Percentiles rank a stretch among this genome's conserved stretches.
phyloP scores from a whole-genome alignment of 1,284 basidiomycete species.

The Schizophyllum amplum region DNA sequence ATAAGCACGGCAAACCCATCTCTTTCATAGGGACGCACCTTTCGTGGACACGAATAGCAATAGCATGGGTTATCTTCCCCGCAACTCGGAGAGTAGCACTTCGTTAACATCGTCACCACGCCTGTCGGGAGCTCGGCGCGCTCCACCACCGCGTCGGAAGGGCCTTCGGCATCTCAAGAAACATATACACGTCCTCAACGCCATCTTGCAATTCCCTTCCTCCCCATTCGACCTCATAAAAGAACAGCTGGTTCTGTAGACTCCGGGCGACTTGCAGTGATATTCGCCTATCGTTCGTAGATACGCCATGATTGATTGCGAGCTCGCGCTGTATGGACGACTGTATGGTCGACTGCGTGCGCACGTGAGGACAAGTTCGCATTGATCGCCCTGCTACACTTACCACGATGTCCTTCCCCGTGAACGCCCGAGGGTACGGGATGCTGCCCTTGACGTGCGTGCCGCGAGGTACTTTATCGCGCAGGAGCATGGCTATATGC shows the following conservation, averaged over 20 bases:
- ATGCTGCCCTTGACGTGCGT: slow-evolving; percentile 89
- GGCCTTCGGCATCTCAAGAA: slow-evolving; percentile 82
- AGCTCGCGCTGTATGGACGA: slow-evolving; percentile 68
- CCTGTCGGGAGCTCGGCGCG: slow-evolving; percentile 80
- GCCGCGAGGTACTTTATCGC: slow-evolving; percentile 79
- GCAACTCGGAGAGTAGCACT: slow-evolving; percentile 82
- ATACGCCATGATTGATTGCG: slow-evolving; percentile 59
- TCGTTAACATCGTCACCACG: slow-evolving; percentile 72
- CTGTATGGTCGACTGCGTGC: slow-evolving; percentile 68
- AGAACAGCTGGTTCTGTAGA: slow-evolving; percentile 88
- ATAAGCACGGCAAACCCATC: background rate
- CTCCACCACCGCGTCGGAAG: slow-evolving; percentile 45
- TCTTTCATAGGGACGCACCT: slow-evolving; percentile 30
- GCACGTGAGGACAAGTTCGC: background rate
- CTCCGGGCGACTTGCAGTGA: slow-evolving; percentile 84
- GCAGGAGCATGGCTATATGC: slow-evolving; percentile 81
- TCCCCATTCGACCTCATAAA: slow-evolving; percentile 97
- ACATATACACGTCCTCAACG: slow-evolving; percentile 94
- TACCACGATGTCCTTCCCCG: slow-evolving; percentile 88
- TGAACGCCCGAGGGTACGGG: slow-evolving; percentile 82
- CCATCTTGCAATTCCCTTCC: slow-evolving; percentile 79
- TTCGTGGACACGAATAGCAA: slow-evolving; percentile 65
- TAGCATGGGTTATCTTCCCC: slow-evolving; percentile 64
- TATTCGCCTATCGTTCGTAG: slow-evolving; percentile 66
- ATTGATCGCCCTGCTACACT: slow-evolving; percentile 24